Percentiles rank a stretch among this genome's conserved stretches.
phyloP scores from a whole-genome alignment of 2,329 filamentous ascomycete genomes.

The Fusarium incarnatum region DNA sequence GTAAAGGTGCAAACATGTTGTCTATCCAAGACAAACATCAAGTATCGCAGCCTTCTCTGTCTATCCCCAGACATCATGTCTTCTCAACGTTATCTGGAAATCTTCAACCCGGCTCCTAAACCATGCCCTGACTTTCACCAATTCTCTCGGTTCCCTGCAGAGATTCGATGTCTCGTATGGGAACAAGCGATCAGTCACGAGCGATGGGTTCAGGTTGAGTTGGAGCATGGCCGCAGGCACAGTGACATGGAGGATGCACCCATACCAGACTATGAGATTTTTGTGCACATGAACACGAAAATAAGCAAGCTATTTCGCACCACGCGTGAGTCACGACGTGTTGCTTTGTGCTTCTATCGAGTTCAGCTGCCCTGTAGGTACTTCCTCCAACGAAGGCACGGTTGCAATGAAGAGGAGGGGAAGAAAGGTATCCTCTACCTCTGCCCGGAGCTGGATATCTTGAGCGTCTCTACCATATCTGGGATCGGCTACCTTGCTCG shows the following conservation, averaged over 20 bases:
- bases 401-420: no score
- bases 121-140: background rate
- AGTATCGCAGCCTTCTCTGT: no score
- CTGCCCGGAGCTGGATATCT: background rate
- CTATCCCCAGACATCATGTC: no score
- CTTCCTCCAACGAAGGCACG: no score
- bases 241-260: accelerated
- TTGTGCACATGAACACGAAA: background rate
- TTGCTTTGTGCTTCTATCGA: background rate
- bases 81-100: background rate
- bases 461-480: accelerated
- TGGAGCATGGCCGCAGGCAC: accelerated
- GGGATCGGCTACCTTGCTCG: background rate
- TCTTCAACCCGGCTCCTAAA: background rate
- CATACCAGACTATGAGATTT: accelerated
- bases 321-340: background rate
- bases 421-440: background rate
- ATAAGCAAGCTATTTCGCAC: constrained; percentile 7
- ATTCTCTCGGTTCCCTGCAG: background rate
- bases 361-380: constrained; percentile 4
- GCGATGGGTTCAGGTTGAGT: background rate
- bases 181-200: constrained; percentile 1
- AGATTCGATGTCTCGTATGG: constrained; percentile 13
- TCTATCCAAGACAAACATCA: background rate
- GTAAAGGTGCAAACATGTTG: background rate